Percentiles rank a stretch among this genome's conserved stretches.
phyloP scores from a whole-genome alignment of 2,329 filamentous ascomycete species.

The Onygena corvina region DNA sequence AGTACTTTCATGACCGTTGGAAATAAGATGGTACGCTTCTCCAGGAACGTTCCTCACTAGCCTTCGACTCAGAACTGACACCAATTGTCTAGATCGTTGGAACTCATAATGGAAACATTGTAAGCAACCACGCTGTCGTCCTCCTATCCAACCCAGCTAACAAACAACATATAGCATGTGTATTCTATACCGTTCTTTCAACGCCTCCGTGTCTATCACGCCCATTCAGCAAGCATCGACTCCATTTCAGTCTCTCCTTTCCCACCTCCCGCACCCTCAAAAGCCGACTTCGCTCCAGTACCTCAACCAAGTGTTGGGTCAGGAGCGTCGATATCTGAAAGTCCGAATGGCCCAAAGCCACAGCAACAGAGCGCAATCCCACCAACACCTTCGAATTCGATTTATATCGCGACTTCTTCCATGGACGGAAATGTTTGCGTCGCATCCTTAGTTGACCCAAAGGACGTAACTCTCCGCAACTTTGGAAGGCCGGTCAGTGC shows the following conservation, averaged over 20 bases:
- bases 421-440: conserved; percentile 94
- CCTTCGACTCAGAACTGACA: conserved; percentile 1
- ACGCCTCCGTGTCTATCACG: conserved; percentile 73
- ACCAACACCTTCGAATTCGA: conserved; percentile 72
- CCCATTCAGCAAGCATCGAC: conserved; percentile 84
- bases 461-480: conserved; percentile 82
- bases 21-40: conserved; percentile 77
- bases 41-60: neutral
- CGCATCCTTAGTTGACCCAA: conserved; percentile 70
- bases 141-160: conserved; percentile 19
- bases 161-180: conserved; percentile 52
- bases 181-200: conserved; percentile 73
- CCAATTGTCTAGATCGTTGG: conserved; percentile 57
- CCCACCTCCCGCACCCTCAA: conserved; percentile 47
- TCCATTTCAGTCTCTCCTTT: conserved; percentile 82
- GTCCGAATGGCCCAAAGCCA: conserved; percentile 14
- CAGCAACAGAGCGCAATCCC: conserved; percentile 39
- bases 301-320: neutral
- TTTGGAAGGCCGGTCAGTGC: conserved; percentile 87
- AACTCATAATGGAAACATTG: conserved; percentile 93
- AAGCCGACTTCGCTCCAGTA: conserved; percentile 8
- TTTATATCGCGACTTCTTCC: conserved; percentile 85
- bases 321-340: conserved; percentile 16
- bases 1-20: conserved; percentile 81
- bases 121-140: conserved; percentile 38